Evolutionary conservation across 2,329 filamentous ascomycete species (phyloP).

Genomic region (Aspergillus jensenii): DNA sequence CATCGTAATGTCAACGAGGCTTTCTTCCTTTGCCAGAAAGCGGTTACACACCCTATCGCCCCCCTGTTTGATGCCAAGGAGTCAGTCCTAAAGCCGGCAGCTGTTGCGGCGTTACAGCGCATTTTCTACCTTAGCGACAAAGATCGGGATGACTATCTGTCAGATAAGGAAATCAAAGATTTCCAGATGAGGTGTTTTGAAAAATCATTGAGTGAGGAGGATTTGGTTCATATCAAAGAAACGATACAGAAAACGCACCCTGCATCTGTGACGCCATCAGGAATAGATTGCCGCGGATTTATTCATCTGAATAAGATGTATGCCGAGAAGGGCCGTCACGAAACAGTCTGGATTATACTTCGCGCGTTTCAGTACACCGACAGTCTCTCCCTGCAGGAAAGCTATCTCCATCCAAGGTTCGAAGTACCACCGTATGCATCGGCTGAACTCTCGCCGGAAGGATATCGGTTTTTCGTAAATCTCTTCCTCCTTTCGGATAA

Average conservation of each 20-base stretch:
- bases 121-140: slow-evolving; percentile 97
- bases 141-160: slow-evolving; percentile 90
- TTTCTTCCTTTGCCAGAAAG: slow-evolving; percentile 97
- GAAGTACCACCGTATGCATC: slow-evolving; percentile 91
- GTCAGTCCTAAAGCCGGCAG: slow-evolving; percentile 79
- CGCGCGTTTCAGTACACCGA: slow-evolving; percentile 96
- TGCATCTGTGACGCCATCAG: slow-evolving; percentile 62
- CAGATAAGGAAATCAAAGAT: slow-evolving; percentile 83
- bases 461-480: slow-evolving; percentile 97
- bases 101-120: slow-evolving; percentile 78
- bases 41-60: slow-evolving; percentile 94
- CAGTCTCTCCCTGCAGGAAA: slow-evolving; percentile 86
- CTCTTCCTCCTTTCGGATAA: slow-evolving; percentile 93
- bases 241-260: slow-evolving; percentile 72
- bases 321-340: slow-evolving; percentile 93
- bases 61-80: slow-evolving; percentile 98
- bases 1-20: slow-evolving; percentile 94
- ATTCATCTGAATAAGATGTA: slow-evolving; percentile 92
- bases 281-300: slow-evolving; percentile 81
- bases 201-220: slow-evolving; percentile 75
- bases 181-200: slow-evolving; percentile 94
- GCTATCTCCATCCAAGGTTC: slow-evolving; percentile 87
- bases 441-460: slow-evolving; percentile 87
- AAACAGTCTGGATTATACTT: slow-evolving; percentile 97
- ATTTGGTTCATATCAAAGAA: slow-evolving; percentile 86